Evolutionary conservation across 352 stramenopile species (phyloP).

Genomic region (Stephanocyclus meneghinianus): DNA sequence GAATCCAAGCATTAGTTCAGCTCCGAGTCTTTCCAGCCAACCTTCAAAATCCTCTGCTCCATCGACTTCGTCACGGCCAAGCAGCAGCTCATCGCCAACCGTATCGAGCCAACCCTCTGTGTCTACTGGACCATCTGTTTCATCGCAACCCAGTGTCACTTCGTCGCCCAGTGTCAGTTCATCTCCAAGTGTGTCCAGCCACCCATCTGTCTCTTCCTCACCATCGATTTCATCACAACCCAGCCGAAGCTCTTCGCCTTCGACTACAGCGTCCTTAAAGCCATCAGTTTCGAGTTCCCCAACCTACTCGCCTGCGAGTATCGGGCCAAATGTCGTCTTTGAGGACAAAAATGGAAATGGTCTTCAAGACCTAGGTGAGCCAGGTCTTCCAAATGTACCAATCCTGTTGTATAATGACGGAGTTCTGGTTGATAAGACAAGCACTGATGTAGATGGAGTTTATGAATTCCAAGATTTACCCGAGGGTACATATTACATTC

Average conservation of each 20-base stretch:
- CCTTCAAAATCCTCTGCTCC: neutral
- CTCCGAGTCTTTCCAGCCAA: constrained; percentile 9
- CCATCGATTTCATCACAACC: constrained; percentile 15
- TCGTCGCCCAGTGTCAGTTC: neutral
- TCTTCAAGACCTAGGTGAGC: constrained; percentile 11
- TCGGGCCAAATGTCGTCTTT: constrained; percentile 32
- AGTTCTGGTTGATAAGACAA: constrained; percentile 11
- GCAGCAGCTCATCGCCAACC: neutral
- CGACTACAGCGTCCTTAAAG: neutral
- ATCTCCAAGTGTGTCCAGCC: neutral
- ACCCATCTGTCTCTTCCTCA: neutral
- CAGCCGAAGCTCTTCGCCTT: constrained; percentile 1
- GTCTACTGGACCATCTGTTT: constrained; percentile 10
- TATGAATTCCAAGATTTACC: constrained; percentile 33
- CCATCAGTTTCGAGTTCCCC: constrained; percentile 14
- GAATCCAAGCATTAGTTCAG: constrained; percentile 2
- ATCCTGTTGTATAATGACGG: constrained; percentile 10
- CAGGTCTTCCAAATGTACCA: constrained; percentile 4
- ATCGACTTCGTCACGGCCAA: neutral
- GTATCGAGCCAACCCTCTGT: constrained; percentile 5
- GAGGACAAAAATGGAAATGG: constrained; percentile 28
- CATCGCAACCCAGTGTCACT: neutral
- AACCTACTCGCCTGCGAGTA: constrained; percentile 9
- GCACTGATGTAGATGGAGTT: constrained; percentile 23
- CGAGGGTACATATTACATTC: constrained; percentile 35